Evolutionary conservation across 1,139 yeast genomes (phyloP), one percentile per base, ranked within the genome.

Genomic region (Yarrowia galli): DNA sequence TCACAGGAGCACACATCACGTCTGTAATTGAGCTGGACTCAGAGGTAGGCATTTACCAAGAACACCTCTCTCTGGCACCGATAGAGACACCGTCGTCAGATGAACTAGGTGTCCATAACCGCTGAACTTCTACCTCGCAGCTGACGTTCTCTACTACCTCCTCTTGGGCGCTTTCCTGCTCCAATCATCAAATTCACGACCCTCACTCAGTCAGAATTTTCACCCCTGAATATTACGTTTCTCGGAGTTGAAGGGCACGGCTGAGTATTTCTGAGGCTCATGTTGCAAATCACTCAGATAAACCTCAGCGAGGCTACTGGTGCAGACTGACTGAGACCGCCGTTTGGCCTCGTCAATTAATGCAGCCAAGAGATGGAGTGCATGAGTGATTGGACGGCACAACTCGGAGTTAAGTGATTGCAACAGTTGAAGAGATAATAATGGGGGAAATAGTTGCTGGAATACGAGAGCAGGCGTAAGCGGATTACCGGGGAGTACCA

Each of bases 341-440:
- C 32, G 49, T 45, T 45, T 22, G 25, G 22, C 28, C 49, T 25
- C 22, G 51, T 16, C 18, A 49, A 32, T 13, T 12, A 13, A 32
- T 32, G 56, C 56, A 32, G 56, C 56, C 40, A 49, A 49, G 54
- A 18, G 56, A 32, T 32, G 40, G 9, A 32, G 25, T 48, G 38
- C 54, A 20, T 15, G 46, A 6, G 49, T 15, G 28, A 6, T 13
- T 12, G n/a, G n/a, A 23, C 23, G 48, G 28, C 28, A 6, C 28
- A 18, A 3, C 10, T 5, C 23, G 38, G 20, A 28, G 13, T 18
- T 32, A 13, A 16, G 28, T 18, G 15, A 15, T 36, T 36, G 3
- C n/a, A 15, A 15, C 5, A 3, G n/a, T 6, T 5, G 1, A 15
- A 36, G n/a, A n/a, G 40, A 13, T 13, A 5, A n/a, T 36, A 36